Evolutionary conservation across 2,329 filamentous ascomycete genomes (phyloP), one percentile per base, ranked within the genome.

Genomic region (Leptographium flavum): DNA sequence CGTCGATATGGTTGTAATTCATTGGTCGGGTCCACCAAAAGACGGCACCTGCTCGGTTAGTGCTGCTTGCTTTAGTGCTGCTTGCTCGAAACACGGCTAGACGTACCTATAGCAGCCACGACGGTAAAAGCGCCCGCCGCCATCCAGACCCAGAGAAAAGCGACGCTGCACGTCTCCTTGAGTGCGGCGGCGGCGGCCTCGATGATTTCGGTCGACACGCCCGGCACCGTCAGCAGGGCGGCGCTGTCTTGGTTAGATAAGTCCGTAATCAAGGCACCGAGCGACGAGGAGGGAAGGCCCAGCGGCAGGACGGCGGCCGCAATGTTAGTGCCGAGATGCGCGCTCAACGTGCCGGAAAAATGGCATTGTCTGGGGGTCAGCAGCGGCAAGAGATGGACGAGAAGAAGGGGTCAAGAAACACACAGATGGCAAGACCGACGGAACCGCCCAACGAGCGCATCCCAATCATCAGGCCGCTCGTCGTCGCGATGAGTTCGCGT

Each of bases 341-440:
- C 14, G 22, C 33, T 41, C 3, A 45, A 30, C 13, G 46, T 25
- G 23, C 27, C 40, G 6, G 47, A 30, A 61, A 56, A 11, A 61
- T 51, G 22, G 59, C 56, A 15, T 58, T 60, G 48, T 60, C 42
- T 43, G n/a, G 8, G n/a, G n/a, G n/a, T n/a, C n/a, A n/a, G n/a
- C n/a, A n/a, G n/a, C n/a, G n/a, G n/a, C n/a, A n/a, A n/a, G n/a
- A n/a, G n/a, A n/a, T n/a, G n/a, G n/a, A 7, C 3, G 28, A 13
- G 4, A 35, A 14, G 7, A n/a, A n/a, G 3, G 30, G 9, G 23
- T 5, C 8, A 21, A 8, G 15, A n/a, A n/a, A n/a, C 13, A 31
- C n/a, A 43, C 42, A 54, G 38, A 72, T 61, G 4, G 69, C 71
- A 15, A 74, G 56, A 25, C 70, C 70, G 11, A 73, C 54, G 2